These are phyloP conservation scores for Clitoria ternatea DNA, from an alignment of 306 rosid genomes.

Conservation along the genomic window DNA sequence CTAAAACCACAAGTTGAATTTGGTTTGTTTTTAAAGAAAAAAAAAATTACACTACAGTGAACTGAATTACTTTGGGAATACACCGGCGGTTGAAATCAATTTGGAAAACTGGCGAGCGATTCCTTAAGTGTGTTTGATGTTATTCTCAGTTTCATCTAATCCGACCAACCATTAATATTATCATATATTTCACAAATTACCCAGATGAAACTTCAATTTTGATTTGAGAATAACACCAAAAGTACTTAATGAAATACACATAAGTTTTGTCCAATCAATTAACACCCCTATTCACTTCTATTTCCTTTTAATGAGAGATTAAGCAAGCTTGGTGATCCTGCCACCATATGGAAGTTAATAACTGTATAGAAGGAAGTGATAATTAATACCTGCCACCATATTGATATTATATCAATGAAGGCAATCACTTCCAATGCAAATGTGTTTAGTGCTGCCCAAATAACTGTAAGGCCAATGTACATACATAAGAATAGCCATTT, in stretches of 20 bases:
- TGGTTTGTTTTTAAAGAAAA: neutral
- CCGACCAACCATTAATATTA: too few species aligned
- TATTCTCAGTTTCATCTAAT: too few species aligned
- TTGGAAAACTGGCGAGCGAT: too few species aligned
- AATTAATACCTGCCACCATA: constrained; percentile 86
- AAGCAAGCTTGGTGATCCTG: constrained; percentile 3
- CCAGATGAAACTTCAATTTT: too few species aligned
- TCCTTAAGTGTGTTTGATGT: too few species aligned
- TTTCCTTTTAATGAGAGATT: neutral
- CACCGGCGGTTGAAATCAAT: too few species aligned
- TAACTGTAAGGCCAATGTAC: constrained; percentile 72
- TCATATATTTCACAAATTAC: too few species aligned
- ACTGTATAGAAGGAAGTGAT: neutral
- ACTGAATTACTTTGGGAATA: neutral
- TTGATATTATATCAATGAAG: constrained; percentile 65
- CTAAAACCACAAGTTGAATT: neutral
- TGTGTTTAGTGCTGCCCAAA: constrained; percentile 85
- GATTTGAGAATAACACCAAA: too few species aligned
- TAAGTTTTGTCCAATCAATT: neutral
- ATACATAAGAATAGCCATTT: constrained; percentile 80
- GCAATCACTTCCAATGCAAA: constrained; percentile 80
- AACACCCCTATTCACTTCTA: neutral
- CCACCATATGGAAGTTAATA: neutral
- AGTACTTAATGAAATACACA: too few species aligned
- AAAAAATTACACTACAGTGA: neutral